Evolutionary conservation across 495 filamentous ascomycete genomes (phyloP), one percentile per base, ranked within the genome.

Genomic region (Xylaria nigripes): DNA sequence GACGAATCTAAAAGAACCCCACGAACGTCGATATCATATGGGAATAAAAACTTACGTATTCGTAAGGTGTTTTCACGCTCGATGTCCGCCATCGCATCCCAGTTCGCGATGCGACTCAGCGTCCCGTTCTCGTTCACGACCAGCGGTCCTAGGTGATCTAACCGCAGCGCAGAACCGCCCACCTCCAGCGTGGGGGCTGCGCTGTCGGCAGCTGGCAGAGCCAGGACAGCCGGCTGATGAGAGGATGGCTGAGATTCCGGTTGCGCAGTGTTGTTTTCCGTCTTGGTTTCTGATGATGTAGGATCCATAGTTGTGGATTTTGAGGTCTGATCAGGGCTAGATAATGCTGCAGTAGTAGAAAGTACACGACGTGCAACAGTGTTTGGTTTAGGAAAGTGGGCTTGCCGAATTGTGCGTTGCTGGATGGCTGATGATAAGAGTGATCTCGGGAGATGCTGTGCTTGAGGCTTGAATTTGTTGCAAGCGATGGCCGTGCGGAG

Each of bases 81-180:
- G 22, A 79, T 75, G 16, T 78, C 82, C 12, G 75, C 70, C 84
- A 87, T 85, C 59, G 81, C 69, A 25, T 66, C 70, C 84, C 84
- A 87, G 68, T 87, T 87, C 51, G 74, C 60, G 55, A 87, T 83
- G 18, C 82, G 78, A 58, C 80, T 78, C 30, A 86, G 62, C 18
- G 80, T 79, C 13, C 84, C 84, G 67, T 87, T 82, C 34, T 71
- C 62, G 59, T 83, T 83, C n/a, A 87, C 80, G 1, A 87, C 81
- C 66, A 86, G 75, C 2, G 84, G 84, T 0, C 84, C 84, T 0
- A 87, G 64, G 50, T 78, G 72, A 61, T 84, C 81, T 0, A 85
- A 67, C 15, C 70, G 73, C 2, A 82, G 70, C 1, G 72, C 67
- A 3, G 70, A 67, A 5, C 72, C 72, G 43, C 75, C 72, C 1